Evolutionary conservation across 169 alveolate genomes (phyloP).

Genomic region (Plasmodium cynomolgi): DNA sequence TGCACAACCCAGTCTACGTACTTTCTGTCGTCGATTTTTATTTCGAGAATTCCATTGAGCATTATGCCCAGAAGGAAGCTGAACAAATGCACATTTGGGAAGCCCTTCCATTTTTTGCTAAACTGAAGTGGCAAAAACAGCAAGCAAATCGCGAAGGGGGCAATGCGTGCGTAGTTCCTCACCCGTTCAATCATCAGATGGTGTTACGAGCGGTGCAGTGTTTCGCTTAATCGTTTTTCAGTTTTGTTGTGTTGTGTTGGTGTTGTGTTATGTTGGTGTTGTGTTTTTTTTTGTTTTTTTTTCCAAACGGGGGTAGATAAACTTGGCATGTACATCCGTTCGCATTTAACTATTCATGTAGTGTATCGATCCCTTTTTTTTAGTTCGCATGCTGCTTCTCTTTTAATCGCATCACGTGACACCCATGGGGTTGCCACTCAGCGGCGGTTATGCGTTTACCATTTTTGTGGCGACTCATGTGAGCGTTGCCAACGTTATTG

Average conservation of each 20-base stretch:
- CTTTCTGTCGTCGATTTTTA: slow-evolving; percentile 14
- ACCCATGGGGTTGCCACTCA: background rate
- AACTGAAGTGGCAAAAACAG: slow-evolving; percentile 11
- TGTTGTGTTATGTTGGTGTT: background rate
- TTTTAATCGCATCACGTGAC: background rate
- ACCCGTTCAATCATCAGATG: background rate
- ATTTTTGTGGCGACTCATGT: background rate
- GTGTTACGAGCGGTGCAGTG: background rate
- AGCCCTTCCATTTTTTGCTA: background rate
- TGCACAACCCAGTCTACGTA: slow-evolving; percentile 18
- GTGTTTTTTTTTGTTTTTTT: background rate
- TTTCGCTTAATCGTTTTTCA: background rate
- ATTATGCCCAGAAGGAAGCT: slow-evolving; percentile 40
- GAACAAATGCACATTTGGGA: slow-evolving; percentile 7
- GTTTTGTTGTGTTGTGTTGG: background rate
- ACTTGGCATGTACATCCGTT: background rate
- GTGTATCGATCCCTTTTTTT: background rate
- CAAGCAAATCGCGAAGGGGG: slow-evolving; percentile 14
- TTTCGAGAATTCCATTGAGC: slow-evolving; percentile 24
- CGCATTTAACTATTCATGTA: background rate
- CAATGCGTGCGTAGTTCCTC: background rate
- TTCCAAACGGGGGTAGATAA: background rate
- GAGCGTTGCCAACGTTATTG: background rate
- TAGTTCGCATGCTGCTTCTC: background rate
- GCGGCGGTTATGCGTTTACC: background rate